Evolutionary conservation across 768 basidiomycete species (phyloP).

Genomic region (Lactarius deliciosus): DNA sequence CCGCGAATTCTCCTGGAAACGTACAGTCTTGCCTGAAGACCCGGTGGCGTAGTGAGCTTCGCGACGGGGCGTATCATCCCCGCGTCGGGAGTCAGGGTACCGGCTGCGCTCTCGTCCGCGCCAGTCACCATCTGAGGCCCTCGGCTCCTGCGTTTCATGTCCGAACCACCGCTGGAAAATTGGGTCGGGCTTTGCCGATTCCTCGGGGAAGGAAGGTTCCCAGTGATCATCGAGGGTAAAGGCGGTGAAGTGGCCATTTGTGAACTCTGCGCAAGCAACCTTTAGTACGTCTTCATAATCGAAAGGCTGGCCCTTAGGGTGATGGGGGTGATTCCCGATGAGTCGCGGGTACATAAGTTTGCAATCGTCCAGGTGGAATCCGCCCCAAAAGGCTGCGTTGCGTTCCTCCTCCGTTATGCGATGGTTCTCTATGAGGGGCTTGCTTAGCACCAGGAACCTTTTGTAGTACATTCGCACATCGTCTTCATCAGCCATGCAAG

Average conservation of each 20-base stretch:
- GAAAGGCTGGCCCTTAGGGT: neutral
- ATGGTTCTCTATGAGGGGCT: neutral
- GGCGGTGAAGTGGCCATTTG: neutral
- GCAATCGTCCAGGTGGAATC: neutral
- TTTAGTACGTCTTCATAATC: neutral
- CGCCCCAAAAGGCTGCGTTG: neutral
- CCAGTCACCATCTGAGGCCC: neutral
- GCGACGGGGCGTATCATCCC: neutral
- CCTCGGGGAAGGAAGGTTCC: neutral
- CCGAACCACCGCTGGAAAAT: neutral
- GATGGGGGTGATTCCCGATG: neutral
- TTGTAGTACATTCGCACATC: neutral
- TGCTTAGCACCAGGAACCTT: neutral
- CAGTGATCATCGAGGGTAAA: neutral
- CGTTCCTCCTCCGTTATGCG: neutral
- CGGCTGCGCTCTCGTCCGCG: neutral
- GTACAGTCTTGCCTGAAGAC: neutral
- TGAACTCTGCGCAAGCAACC: neutral
- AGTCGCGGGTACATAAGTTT: no score
- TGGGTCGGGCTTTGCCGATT: accelerated
- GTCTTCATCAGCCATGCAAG: neutral
- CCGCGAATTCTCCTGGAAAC: neutral
- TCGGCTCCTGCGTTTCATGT: accelerated
- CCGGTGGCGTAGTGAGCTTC: neutral
- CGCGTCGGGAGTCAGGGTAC: neutral